Evolutionary conservation across 2,329 filamentous ascomycete genomes (phyloP).

Genomic region (Alternaria tenuissima): DNA sequence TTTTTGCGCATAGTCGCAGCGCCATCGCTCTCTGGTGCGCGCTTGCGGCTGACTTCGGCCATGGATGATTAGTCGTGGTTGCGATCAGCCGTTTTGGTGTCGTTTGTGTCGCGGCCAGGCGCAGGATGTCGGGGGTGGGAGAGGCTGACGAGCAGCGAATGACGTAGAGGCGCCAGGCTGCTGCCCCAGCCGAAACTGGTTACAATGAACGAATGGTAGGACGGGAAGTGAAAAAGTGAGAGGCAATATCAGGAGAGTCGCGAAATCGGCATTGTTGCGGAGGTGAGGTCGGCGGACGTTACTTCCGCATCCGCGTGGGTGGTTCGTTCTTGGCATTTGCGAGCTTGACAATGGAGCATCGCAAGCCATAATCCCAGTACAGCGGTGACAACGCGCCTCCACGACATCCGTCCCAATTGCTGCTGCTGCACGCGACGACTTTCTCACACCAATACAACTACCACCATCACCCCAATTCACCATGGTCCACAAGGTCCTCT

Average conservation of each 20-base stretch:
- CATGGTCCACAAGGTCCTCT: slow-evolving; percentile 70
- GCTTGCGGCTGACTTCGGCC: slow-evolving; percentile 46
- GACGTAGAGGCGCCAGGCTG: slow-evolving; percentile 3
- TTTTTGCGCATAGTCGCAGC: slow-evolving; percentile 59
- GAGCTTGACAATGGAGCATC: slow-evolving; percentile 27
- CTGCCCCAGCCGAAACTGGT: slow-evolving; percentile 3
- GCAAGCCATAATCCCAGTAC: slow-evolving; percentile 26
- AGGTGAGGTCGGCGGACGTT: slow-evolving; percentile 18
- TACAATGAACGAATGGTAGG: slow-evolving; percentile 8
- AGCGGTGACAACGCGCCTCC: slow-evolving; percentile 34
- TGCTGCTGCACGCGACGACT: slow-evolving; percentile 20
- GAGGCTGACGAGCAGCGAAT: slow-evolving; percentile 6
- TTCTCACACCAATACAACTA: slow-evolving; percentile 12
- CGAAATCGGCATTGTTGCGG: slow-evolving; percentile 8
- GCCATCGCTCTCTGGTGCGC: slow-evolving; percentile 39
- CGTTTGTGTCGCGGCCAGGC: neutral
- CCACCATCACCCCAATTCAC: slow-evolving; percentile 22
- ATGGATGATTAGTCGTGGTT: slow-evolving; percentile 28
- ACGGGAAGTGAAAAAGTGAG: slow-evolving; percentile 7
- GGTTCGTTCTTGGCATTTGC: slow-evolving; percentile 21
- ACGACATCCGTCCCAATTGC: slow-evolving; percentile 27
- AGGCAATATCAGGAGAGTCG: slow-evolving; percentile 10
- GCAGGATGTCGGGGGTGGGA: slow-evolving; percentile 9
- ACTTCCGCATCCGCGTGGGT: slow-evolving; percentile 30
- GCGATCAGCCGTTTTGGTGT: slow-evolving; percentile 7